A percentile compares a stretch with the other conserved stretches of the same genome.
Conservation (phyloP, 2,329 filamentous ascomycete species). For the Colletotrichum falcatum region DNA sequence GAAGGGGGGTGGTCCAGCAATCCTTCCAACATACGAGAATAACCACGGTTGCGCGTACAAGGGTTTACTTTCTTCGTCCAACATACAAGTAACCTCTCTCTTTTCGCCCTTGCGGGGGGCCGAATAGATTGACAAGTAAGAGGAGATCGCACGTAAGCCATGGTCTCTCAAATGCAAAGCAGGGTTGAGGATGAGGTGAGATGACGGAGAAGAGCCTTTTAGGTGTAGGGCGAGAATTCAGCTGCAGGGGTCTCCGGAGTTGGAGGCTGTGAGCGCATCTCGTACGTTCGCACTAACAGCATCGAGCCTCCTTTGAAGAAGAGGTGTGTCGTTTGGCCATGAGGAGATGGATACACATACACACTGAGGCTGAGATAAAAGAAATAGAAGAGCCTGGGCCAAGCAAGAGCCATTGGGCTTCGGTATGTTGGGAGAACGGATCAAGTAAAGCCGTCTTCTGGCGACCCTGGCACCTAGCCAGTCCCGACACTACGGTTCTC, state of each 20-base stretch:
- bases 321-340: not conserved
- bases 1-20: not conserved
- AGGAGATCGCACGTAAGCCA: constrained; percentile 16
- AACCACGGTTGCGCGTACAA: not conserved
- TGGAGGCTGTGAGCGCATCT: constrained; percentile 11
- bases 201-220: constrained; percentile 26
- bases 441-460: constrained; percentile 1
- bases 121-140: constrained; percentile 9
- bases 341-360: no score
- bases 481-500: constrained; percentile 12
- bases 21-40: not conserved
- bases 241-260: not conserved
- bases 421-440: not conserved
- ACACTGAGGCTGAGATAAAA: not conserved
- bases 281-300: not conserved
- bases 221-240: not conserved
- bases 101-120: not conserved
- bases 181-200: constrained; percentile 41
- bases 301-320: not conserved
- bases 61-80: not conserved
- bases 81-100: not conserved
- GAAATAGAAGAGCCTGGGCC: not conserved
- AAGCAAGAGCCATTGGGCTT: not conserved
- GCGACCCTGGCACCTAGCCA: constrained; percentile 7
- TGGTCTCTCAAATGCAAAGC: constrained; percentile 26